Base-by-base conservation (phyloP, 1,284 basidiomycete genomes). In the Ceratobasidium sp. region DNA sequence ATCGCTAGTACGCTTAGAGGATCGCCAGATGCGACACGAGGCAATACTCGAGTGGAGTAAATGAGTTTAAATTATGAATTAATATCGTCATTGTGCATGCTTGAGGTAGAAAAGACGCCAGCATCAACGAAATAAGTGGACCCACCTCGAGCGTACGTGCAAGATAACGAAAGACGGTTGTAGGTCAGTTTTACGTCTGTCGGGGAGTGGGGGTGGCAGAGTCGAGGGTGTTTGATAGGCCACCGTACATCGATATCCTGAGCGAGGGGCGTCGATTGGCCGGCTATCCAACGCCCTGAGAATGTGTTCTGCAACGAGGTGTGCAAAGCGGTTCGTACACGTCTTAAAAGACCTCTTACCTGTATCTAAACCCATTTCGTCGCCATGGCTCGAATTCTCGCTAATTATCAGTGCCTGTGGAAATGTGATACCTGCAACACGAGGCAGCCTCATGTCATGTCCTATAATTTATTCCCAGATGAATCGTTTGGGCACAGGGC, bases 121-220 rank as follows among this genome's bases (percentile, higher is more conserved):
- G n/a, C 15, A 20, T 20, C 55, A 27, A 57, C 55, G 55, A 40
- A 31, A n/a, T 15, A 17, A 22, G 43, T 4, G 4, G 13, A 3
- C 22, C 22, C 40, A 34, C 34, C 40, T 35, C 34, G n/a, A 35
- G 53, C 7, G 17, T 47, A n/a, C 17, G 15, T 20, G 25, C 20
- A n/a, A 45, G 17, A 45, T 45, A 50, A 25, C 62, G 29, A 52
- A 50, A 38, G 25, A 40, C 34, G 62, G 29, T 38, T 31, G 38
- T 65, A 65, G 34, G 47, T 65, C 62, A 65, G 49, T 29, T 22
- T 65, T 65, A 65, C 62, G 62, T 65, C 62, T 40, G n/a, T 17
- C 25, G 27, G 32, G 62, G 43, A 31, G 62, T 29, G 32, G 38
- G 62, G 62, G 34, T 47, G 45, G 47, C 47, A 27, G 57, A 29